These are phyloP conservation scores for Phytopythium vexans DNA, from an alignment of 352 stramenopile genomes.

Conservation along the genomic window DNA sequence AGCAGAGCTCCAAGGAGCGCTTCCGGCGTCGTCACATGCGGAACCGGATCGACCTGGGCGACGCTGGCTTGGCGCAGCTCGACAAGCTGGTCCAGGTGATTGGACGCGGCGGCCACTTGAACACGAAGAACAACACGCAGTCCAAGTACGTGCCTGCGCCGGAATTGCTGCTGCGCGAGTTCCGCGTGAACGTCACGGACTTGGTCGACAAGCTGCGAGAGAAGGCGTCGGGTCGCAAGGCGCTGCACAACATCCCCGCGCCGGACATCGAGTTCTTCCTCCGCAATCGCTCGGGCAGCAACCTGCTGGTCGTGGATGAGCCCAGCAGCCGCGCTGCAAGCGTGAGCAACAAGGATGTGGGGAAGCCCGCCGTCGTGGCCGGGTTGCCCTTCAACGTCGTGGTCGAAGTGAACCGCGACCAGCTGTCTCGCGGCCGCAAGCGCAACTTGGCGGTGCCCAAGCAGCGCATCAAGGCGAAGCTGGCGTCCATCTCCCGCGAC, in stretches of 20 bases:
- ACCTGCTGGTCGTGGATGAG: conserved; percentile 49
- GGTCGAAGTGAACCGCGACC: conserved; percentile 64
- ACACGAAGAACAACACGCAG: conserved; percentile 61
- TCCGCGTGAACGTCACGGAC: conserved; percentile 56
- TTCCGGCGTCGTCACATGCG: conserved; percentile 48
- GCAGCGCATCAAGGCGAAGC: conserved; percentile 66
- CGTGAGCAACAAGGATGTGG: conserved; percentile 2
- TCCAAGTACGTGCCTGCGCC: conserved; percentile 71
- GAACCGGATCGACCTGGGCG: conserved; percentile 68
- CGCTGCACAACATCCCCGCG: conserved; percentile 61
- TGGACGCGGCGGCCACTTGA: conserved; percentile 62
- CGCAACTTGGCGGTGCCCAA: conserved; percentile 65
- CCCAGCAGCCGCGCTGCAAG: conserved; percentile 1
- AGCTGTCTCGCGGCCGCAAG: conserved; percentile 37
- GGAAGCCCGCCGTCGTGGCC: conserved; percentile 10
- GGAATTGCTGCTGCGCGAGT: conserved; percentile 67
- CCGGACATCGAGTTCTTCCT: conserved; percentile 64
- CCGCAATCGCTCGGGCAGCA: conserved; percentile 29
- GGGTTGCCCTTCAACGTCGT: conserved; percentile 33
- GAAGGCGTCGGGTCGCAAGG: conserved; percentile 63
- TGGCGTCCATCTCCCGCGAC: conserved; percentile 60
- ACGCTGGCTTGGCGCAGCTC: conserved; percentile 68
- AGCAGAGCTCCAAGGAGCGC: conserved; percentile 55
- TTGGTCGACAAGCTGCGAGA: conserved; percentile 71
- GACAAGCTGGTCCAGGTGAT: conserved; percentile 68